phyloP scores from a whole-genome alignment of 179 eudicot genomes.

The Nepenthes alata region DNA sequence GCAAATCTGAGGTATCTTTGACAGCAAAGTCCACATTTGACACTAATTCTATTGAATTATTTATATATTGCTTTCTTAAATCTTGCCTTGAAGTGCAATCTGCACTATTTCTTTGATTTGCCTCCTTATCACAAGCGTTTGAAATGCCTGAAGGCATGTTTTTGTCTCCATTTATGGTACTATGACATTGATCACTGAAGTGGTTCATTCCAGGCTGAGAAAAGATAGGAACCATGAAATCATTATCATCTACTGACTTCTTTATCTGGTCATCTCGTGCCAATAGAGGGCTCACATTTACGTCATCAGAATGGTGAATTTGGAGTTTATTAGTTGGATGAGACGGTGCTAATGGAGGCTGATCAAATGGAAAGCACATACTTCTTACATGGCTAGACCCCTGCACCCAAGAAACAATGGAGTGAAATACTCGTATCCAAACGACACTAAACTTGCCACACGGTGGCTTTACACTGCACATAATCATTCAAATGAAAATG shows the following conservation, averaged over 20 bases:
- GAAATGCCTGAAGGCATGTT: constrained; percentile 13
- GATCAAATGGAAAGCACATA: constrained; percentile 30
- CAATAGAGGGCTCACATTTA: constrained; percentile 17
- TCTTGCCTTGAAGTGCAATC: constrained; percentile 19
- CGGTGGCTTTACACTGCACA: too few relatives aligned
- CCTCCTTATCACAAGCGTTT: too few relatives aligned
- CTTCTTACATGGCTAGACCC: constrained; percentile 38
- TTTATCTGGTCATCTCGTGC: constrained; percentile 24
- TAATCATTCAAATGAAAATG: too few relatives aligned
- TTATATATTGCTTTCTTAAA: constrained; percentile 6
- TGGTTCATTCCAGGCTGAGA: constrained; percentile 21
- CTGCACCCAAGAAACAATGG: constrained; percentile 23
- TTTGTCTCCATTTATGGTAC: constrained; percentile 17
- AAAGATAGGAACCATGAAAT: constrained; percentile 71
- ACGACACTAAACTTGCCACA: background rate
- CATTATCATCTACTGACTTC: constrained; percentile 53
- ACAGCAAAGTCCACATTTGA: constrained; percentile 11
- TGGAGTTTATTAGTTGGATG: constrained; percentile 32
- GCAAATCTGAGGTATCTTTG: constrained; percentile 18
- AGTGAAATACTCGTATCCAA: background rate
- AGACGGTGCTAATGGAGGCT: constrained; percentile 23
- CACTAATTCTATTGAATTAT: constrained; percentile 15
- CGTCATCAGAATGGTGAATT: constrained; percentile 27
- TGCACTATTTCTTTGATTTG: too few relatives aligned
- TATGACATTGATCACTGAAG: constrained; percentile 5